Evolutionary conservation across 2,329 filamentous ascomycete species (phyloP).

Genomic region (Rhynchosporium secalis): DNA sequence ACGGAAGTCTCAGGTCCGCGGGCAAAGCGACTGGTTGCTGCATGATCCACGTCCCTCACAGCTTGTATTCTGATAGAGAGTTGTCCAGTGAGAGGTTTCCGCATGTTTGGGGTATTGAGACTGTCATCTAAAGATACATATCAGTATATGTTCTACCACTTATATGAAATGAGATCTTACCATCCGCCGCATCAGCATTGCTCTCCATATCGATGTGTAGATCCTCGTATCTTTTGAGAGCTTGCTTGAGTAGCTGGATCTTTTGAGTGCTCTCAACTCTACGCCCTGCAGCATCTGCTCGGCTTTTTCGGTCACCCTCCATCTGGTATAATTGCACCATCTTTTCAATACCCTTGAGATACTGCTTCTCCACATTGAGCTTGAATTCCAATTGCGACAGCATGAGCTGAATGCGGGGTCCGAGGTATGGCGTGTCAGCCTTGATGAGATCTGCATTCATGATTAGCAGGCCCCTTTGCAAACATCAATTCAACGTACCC

Average conservation of each 20-base stretch:
- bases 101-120: conserved; percentile 89
- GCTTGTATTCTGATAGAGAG: conserved; percentile 83
- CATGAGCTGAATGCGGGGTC: conserved; percentile 98
- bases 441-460: conserved; percentile 83
- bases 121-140: conserved; percentile 72
- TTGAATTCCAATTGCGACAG: conserved; percentile 98
- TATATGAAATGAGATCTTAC: conserved; percentile 50
- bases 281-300: conserved; percentile 84
- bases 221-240: conserved; percentile 94
- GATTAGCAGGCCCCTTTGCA: conserved; percentile 22
- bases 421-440: conserved; percentile 93
- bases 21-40: conserved; percentile 78
- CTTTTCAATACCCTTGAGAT: conserved; percentile 98
- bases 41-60: conserved; percentile 93
- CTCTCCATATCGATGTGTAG: conserved; percentile 89
- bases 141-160: conserved; percentile 17
- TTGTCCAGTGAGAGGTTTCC: conserved; percentile 92
- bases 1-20: conserved; percentile 93
- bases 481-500: conserved; percentile 56
- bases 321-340: conserved; percentile 98
- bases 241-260: conserved; percentile 92
- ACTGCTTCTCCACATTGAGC: conserved; percentile 97
- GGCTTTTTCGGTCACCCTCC: conserved; percentile 95
- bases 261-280: conserved; percentile 97
- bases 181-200: conserved; percentile 72